phyloP scores from a whole-genome alignment of 345 rosid genomes.

The Murraya koenigii region DNA sequence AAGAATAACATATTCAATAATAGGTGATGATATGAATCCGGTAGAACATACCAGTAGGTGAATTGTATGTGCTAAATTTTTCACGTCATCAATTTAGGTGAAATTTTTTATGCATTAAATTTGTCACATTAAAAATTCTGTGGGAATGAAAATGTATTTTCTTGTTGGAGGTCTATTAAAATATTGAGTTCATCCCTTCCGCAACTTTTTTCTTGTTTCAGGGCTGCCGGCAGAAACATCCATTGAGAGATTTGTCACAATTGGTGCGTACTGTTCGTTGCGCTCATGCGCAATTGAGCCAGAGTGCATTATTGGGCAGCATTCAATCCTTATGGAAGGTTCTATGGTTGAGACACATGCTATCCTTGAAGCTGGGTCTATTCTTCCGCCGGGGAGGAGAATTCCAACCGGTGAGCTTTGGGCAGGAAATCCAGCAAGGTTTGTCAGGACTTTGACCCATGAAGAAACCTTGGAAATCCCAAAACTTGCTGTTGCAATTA shows the following conservation, averaged over 20 bases:
- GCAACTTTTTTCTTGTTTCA: slow-evolving; percentile 29
- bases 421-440: slow-evolving; percentile 98
- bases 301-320: slow-evolving; percentile 96
- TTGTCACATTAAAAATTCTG: background rate
- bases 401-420: slow-evolving; percentile 95
- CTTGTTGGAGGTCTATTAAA: background rate
- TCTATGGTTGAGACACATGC: slow-evolving; percentile 89
- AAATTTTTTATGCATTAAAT: background rate
- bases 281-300: slow-evolving; percentile 96
- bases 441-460: slow-evolving; percentile 74
- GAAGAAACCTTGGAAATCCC: slow-evolving; percentile 95
- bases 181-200: background rate
- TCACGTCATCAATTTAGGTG: background rate
- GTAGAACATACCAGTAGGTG: background rate
- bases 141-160: background rate
- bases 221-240: slow-evolving; percentile 92
- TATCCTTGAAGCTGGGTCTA: slow-evolving; percentile 93
- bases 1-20: background rate
- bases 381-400: slow-evolving; percentile 94
- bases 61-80: background rate
- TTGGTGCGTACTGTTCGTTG: slow-evolving; percentile 83
- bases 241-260: slow-evolving; percentile 84
- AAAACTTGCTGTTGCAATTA: slow-evolving; percentile 91
- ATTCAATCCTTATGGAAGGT: slow-evolving; percentile 97
- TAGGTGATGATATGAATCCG: background rate